Evolutionary conservation across 768 basidiomycete genomes (phyloP).

Genomic region (Cyclocybe cylindracea): DNA sequence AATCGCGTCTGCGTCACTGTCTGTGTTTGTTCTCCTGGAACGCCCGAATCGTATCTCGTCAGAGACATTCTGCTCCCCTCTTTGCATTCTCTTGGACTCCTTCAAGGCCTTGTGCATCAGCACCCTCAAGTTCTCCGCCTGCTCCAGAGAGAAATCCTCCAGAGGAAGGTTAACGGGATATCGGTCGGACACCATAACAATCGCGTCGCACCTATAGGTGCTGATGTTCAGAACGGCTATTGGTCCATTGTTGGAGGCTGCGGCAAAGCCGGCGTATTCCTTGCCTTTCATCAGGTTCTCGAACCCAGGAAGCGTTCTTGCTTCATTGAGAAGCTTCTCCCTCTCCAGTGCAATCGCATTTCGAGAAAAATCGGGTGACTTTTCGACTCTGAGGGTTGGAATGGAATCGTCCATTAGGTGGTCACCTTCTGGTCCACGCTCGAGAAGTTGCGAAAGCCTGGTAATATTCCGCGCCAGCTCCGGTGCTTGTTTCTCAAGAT

Average conservation of each 20-base stretch:
- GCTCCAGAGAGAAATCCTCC: conserved; percentile 3
- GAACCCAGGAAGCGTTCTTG: conserved; percentile 21
- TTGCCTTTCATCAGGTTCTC: conserved; percentile 22
- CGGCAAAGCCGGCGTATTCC: conserved; percentile 14
- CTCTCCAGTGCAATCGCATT: conserved; percentile 2
- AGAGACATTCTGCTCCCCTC: background rate
- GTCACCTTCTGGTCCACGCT: background rate
- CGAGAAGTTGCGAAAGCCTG: conserved; percentile 3
- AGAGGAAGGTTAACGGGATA: conserved; percentile 11
- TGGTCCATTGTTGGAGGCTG: conserved; percentile 26
- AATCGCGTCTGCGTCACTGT: background rate
- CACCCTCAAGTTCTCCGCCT: conserved; percentile 7
- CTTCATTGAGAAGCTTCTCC: conserved; percentile 4
- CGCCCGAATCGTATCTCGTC: conserved; percentile 11
- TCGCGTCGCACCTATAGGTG: conserved; percentile 34
- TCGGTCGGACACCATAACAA: conserved; percentile 21
- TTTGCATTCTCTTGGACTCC: conserved; percentile 3
- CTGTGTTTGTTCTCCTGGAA: background rate
- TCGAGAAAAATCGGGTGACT: background rate
- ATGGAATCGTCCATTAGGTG: no score
- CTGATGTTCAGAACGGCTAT: conserved; percentile 38
- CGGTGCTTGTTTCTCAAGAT: background rate
- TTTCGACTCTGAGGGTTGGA: background rate
- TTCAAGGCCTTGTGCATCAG: background rate
- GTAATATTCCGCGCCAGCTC: conserved; percentile 5